A percentile compares a stretch with the other conserved stretches of the same genome.
Evolutionary conservation across 768 basidiomycete species (phyloP).

Genomic region (Suillus subaureus): DNA sequence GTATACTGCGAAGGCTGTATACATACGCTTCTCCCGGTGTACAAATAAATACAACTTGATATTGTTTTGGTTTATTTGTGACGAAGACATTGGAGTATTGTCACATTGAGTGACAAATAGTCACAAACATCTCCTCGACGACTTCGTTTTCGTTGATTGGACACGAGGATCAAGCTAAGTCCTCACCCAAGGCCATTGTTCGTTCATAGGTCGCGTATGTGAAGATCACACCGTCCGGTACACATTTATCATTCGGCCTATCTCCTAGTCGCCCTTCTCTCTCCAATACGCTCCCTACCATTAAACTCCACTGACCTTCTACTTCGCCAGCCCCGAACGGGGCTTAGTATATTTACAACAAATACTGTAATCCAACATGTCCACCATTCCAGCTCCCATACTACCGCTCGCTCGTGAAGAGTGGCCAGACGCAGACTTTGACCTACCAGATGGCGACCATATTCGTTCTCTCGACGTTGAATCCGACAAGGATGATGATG

Average conservation of each 20-base stretch:
- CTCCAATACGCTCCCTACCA: constrained; percentile 12
- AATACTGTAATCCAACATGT: constrained; percentile 45
- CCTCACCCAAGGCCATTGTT: neutral
- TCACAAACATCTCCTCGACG: constrained; percentile 12
- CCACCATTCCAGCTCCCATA: constrained; percentile 60
- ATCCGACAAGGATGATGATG: constrained; percentile 65
- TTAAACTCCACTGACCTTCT: constrained; percentile 17
- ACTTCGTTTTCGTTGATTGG: neutral
- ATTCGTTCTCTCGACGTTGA: constrained; percentile 60
- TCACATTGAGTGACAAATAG: constrained; percentile 11
- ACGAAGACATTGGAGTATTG: neutral
- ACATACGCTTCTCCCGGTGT: constrained; percentile 1
- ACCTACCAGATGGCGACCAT: constrained; percentile 73
- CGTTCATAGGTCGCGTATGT: constrained; percentile 9
- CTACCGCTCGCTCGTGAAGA: constrained; percentile 63
- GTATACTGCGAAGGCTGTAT: no score
- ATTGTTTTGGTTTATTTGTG: constrained; percentile 24
- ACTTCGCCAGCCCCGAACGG: constrained; percentile 22
- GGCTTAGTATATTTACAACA: constrained; percentile 24
- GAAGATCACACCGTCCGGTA: constrained; percentile 7
- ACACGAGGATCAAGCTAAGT: neutral
- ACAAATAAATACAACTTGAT: constrained; percentile 11
- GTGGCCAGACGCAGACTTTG: constrained; percentile 89
- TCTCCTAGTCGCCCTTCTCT: constrained; percentile 5
- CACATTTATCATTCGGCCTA: constrained; percentile 11